Evolutionary conservation across 306 rosid species (phyloP).

Genomic region (Lablab purpureus): DNA sequence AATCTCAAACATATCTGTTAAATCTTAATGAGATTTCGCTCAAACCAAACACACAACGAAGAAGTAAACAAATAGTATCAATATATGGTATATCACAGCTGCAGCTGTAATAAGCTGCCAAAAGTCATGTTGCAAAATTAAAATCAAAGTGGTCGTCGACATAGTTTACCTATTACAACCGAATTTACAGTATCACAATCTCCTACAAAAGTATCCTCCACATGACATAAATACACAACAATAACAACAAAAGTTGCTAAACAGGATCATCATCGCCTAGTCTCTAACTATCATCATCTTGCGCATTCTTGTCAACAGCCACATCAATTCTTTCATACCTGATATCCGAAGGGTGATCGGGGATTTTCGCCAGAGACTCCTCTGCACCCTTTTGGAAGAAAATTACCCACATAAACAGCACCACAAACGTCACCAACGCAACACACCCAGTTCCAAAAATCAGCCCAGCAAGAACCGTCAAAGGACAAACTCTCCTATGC

Average conservation of each 20-base stretch:
- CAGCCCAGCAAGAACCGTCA: constrained; percentile 63
- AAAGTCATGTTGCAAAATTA: background rate
- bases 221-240: constrained; percentile 3
- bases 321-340: constrained; percentile 75
- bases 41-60: no score
- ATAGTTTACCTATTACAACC: constrained; percentile 31
- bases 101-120: background rate
- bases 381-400: constrained; percentile 47
- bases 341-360: constrained; percentile 49
- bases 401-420: constrained; percentile 71
- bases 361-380: constrained; percentile 46
- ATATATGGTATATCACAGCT: background rate
- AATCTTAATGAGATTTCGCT: no score
- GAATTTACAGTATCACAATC: constrained; percentile 27
- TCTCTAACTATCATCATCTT: constrained; percentile 37
- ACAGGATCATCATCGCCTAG: background rate
- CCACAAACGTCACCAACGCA: constrained; percentile 60
- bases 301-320: constrained; percentile 58
- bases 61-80: no score
- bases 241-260: background rate
- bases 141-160: constrained; percentile 8
- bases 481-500: constrained; percentile 28
- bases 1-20: background rate
- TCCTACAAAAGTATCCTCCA: constrained; percentile 42
- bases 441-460: constrained; percentile 70